Conservation (phyloP, 2,329 filamentous ascomycete genomes). For the Phyllosticta capitalensis region DNA sequence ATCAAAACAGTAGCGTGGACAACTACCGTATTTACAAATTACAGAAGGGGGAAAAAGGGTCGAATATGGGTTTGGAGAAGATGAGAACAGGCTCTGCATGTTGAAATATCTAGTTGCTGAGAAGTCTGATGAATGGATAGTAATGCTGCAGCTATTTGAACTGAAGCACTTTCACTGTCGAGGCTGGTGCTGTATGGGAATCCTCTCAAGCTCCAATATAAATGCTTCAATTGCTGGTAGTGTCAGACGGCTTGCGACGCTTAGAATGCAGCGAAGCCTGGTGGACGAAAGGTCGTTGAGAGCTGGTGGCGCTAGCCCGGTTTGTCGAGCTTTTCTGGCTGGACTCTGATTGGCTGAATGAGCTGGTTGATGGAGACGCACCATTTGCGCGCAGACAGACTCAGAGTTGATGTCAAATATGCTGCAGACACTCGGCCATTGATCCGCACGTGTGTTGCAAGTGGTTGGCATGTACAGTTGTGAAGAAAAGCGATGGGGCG, state of each 20-base stretch:
- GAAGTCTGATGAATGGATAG: too few relatives aligned
- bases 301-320: not conserved
- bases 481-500: not conserved
- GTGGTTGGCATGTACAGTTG: not conserved
- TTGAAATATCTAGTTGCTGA: too few relatives aligned
- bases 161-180: too few relatives aligned
- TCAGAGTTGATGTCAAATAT: not conserved
- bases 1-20: too few relatives aligned
- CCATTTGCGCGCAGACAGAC: not conserved
- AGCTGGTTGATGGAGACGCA: not conserved
- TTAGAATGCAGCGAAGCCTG: not conserved
- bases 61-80: too few relatives aligned
- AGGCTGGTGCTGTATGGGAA: too few relatives aligned
- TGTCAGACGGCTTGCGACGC: not conserved
- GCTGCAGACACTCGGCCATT: not conserved
- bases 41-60: too few relatives aligned
- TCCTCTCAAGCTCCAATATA: not conserved
- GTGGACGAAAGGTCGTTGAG: not conserved
- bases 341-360: slow-evolving; percentile 3
- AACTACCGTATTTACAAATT: too few relatives aligned
- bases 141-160: too few relatives aligned
- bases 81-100: too few relatives aligned
- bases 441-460: not conserved
- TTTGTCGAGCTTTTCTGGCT: slow-evolving; percentile 2
- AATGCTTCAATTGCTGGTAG: not conserved